Percentiles rank a stretch among this genome's conserved stretches.
Conservation (phyloP, 1,284 basidiomycete genomes). For the Pyrrhoderma noxium region DNA sequence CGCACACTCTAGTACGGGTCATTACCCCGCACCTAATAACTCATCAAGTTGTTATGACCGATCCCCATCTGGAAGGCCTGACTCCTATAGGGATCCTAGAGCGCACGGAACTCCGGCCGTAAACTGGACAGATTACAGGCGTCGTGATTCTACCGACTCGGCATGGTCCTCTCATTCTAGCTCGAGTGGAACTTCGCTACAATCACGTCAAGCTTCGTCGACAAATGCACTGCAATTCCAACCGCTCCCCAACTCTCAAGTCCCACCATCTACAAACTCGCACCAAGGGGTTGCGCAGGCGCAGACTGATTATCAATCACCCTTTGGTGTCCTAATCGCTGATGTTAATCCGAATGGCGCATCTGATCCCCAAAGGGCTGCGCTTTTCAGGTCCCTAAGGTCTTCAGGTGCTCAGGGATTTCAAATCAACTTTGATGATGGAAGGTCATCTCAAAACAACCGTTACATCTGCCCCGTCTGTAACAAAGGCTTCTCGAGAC, state of each 20-base stretch:
- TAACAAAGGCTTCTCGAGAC: conserved; percentile 72
- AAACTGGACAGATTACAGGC: conserved; percentile 12
- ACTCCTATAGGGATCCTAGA: too few species aligned
- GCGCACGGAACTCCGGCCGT: too few species aligned
- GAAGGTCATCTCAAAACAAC: conserved; percentile 23
- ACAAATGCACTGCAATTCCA: conserved; percentile 17
- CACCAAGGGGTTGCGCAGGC: not conserved
- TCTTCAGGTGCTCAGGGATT: conserved; percentile 10
- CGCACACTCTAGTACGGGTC: not conserved
- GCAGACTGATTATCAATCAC: conserved; percentile 11
- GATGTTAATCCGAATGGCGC: conserved; percentile 2
- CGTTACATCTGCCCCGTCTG: conserved; percentile 76
- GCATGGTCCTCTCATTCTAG: conserved; percentile 14
- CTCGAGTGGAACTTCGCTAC: conserved; percentile 11
- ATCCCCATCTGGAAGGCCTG: not conserved
- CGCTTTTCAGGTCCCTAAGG: conserved; percentile 14
- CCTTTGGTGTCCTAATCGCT: conserved; percentile 13
- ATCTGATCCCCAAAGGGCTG: conserved; percentile 13
- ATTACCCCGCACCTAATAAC: not conserved
- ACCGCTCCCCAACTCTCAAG: conserved; percentile 14
- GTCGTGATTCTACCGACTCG: conserved; percentile 14
- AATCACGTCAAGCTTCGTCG: not conserved
- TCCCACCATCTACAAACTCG: not conserved
- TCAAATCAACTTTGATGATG: conserved; percentile 20
- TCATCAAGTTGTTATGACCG: not conserved